Conservation (phyloP, 345 rosid species). For the Turritis glabra region DNA sequence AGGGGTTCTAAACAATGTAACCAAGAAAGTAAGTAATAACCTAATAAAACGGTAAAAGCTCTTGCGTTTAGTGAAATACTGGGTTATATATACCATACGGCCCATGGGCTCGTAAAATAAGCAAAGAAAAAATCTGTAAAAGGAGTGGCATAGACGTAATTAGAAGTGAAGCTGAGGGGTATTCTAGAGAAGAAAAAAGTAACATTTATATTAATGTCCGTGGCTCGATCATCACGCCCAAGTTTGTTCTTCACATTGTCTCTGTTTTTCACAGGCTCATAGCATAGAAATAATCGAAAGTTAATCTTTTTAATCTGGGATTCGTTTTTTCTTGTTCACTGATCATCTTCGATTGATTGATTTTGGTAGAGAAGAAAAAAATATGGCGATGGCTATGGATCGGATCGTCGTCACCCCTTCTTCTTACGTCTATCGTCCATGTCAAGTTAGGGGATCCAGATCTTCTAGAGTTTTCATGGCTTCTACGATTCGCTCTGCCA, state of each 20-base stretch:
- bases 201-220: neutral
- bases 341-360: neutral
- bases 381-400: constrained; percentile 52
- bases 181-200: constrained; percentile 5
- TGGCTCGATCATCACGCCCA: constrained; percentile 28
- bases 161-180: neutral
- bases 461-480: constrained; percentile 55
- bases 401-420: constrained; percentile 35
- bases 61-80: neutral
- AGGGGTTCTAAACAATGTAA: too few species aligned
- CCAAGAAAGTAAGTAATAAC: neutral
- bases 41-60: neutral
- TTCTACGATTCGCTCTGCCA: constrained; percentile 43
- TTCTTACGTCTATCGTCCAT: constrained; percentile 32
- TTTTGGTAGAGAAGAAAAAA: constrained; percentile 2
- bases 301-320: neutral
- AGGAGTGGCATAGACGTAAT: constrained; percentile 20
- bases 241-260: neutral
- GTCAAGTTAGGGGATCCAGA: constrained; percentile 33
- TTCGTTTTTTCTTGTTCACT: neutral
- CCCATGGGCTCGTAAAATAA: constrained; percentile 20
- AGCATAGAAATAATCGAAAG: constrained; percentile 34
- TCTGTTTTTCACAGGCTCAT: neutral
- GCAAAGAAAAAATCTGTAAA: neutral
- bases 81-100: neutral